Percentiles rank a stretch among this genome's conserved stretches.
These are phyloP conservation scores for Penicillium palitans DNA, from an alignment of 2,329 filamentous ascomycete species.

Conservation along the genomic window DNA sequence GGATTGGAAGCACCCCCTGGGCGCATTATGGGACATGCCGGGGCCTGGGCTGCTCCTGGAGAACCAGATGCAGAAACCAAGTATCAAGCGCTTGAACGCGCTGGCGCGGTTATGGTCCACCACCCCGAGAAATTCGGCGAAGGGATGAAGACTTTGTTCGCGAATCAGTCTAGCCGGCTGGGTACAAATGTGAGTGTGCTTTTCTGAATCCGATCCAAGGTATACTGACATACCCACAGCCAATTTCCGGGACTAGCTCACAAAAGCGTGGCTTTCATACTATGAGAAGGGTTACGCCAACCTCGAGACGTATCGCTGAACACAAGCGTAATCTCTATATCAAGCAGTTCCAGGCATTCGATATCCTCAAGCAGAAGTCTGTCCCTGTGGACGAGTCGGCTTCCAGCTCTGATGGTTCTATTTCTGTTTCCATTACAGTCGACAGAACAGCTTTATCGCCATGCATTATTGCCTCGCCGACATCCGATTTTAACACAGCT, in stretches of 20 bases:
- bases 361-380: constrained; percentile 56
- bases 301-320: background rate
- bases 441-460: constrained; percentile 64
- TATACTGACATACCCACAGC: constrained; percentile 20
- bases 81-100: constrained; percentile 63
- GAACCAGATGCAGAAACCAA: constrained; percentile 67
- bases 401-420: constrained; percentile 39
- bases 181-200: constrained; percentile 25
- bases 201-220: background rate
- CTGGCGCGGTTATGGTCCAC: constrained; percentile 68
- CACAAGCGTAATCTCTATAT: constrained; percentile 54
- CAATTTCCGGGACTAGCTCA: constrained; percentile 21
- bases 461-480: constrained; percentile 63
- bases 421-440: constrained; percentile 62
- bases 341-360: constrained; percentile 53
- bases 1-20: constrained; percentile 64
- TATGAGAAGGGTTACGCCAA: constrained; percentile 32
- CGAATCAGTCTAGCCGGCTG: constrained; percentile 35
- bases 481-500: constrained; percentile 45
- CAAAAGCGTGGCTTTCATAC: constrained; percentile 58
- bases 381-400: constrained; percentile 47
- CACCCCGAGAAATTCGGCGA: constrained; percentile 74
- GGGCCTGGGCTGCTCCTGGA: constrained; percentile 67
- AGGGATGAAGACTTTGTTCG: constrained; percentile 64
- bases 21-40: constrained; percentile 76